Base-by-base conservation (phyloP, 106 monocot genomes). In the Phalaenopsis aphrodite region DNA sequence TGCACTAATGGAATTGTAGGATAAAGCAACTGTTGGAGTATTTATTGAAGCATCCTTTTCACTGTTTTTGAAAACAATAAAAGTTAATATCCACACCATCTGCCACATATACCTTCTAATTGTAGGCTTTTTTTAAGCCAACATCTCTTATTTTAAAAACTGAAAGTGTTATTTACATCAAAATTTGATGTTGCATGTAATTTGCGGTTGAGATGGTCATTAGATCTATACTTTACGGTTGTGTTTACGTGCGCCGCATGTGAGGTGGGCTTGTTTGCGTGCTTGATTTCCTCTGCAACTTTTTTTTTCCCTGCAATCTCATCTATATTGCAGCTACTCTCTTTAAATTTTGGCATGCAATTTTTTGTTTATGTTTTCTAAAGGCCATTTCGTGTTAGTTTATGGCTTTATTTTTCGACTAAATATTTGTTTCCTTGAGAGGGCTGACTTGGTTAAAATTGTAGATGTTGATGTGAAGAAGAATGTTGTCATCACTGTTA, bases 401-500 rank as follows among this genome's bases (percentile, higher is more conserved):
- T 11, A 36, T 68, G 66, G 12, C 38, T 69, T 69, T 3, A 69
- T 15, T 69, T 69, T 61, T 9, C 14, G 9, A 69, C 14, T 74
- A 74, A 42, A 74, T 74, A 7, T 19, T 74, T 74, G 17, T 45
- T 42, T 74, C 45, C 43, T 74, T 5, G 4, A 19, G 74, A 8
- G 43, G 15, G 1, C 75, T 76, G 42, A 76, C 49, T 76, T 76
- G 49, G 19, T 81, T 75, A 21, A 38, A 37, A 41, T 58, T 66
- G 49, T 75, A 96, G 97, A 85, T 81, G 80, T 97, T 79, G 94
- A 97, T 84, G 97, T 90, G 71, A 97, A 97, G 87, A 97, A 94
- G 86, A 97, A 94, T 82, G 92, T 97, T 78, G 94, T 97, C 74
- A 68, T 97, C 67, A 81, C 90, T 14, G 57, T 97, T 78, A 73